phyloP scores from a whole-genome alignment of 2,329 filamentous ascomycete genomes.

The Fusarium acutatum region DNA sequence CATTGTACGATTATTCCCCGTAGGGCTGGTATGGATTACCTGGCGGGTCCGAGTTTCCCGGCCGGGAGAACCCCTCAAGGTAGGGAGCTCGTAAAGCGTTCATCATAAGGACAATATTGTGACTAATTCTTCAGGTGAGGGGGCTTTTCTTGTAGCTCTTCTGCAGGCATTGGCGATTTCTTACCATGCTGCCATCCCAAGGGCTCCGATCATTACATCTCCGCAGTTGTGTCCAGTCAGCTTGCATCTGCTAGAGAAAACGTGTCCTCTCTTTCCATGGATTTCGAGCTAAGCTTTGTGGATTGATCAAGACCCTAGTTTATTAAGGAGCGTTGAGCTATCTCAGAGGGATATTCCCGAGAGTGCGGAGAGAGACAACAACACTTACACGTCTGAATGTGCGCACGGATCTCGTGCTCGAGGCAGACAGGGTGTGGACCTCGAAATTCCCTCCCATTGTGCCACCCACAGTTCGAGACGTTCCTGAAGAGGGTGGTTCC shows the following conservation, averaged over 20 bases:
- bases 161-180: neutral
- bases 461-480: constrained; percentile 17
- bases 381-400: constrained; percentile 2
- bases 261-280: neutral
- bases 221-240: neutral
- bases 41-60: constrained; percentile 15
- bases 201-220: neutral
- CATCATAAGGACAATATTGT: neutral
- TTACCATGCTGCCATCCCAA: neutral
- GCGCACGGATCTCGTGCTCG: constrained; percentile 27
- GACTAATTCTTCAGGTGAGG: neutral
- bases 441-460: constrained; percentile 12
- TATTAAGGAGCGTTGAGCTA: constrained; percentile 10
- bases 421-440: constrained; percentile 10
- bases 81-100: neutral
- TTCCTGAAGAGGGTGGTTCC: constrained; percentile 29
- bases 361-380: neutral
- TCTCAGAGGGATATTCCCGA: constrained; percentile 7
- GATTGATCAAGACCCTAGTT: neutral
- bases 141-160: neutral
- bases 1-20: neutral
- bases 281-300: neutral
- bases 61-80: neutral
- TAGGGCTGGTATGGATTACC: constrained; percentile 8
- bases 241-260: neutral